Percentiles rank a stretch among this genome's conserved stretches.
Conservation (phyloP, 805 yeast genomes). For the Wickerhamiella dianesei region DNA sequence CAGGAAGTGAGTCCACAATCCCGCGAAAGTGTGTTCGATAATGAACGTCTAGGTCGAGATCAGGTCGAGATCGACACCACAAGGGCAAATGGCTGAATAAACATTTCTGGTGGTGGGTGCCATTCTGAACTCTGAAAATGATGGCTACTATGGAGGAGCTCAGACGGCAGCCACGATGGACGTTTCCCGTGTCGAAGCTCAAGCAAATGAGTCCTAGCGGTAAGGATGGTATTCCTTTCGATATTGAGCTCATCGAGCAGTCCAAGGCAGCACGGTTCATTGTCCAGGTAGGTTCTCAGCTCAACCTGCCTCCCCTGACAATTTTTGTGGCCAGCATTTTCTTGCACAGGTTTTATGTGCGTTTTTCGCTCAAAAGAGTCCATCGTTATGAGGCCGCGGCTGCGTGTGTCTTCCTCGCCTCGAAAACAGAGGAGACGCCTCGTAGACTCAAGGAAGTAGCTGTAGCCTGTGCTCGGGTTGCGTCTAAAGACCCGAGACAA, state of each 20-base stretch:
- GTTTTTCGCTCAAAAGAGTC: slow-evolving; percentile 29
- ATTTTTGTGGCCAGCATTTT: slow-evolving; percentile 35
- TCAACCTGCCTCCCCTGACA: slow-evolving; percentile 36
- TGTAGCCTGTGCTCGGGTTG: slow-evolving; percentile 35
- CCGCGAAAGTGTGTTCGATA: too few relatives aligned
- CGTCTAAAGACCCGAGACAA: slow-evolving; percentile 30
- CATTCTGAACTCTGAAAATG: background rate
- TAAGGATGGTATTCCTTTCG: slow-evolving; percentile 24
- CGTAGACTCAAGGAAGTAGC: slow-evolving; percentile 37
- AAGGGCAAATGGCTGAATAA: too few relatives aligned
- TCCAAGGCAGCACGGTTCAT: slow-evolving; percentile 38
- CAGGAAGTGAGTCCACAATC: too few relatives aligned
- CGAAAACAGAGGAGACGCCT: slow-evolving; percentile 41
- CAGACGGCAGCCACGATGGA: slow-evolving; percentile 18
- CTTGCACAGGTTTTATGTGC: slow-evolving; percentile 41
- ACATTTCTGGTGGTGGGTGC: too few relatives aligned
- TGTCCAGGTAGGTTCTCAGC: slow-evolving; percentile 31
- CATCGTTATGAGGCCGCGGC: slow-evolving; percentile 42
- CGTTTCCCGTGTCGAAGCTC: slow-evolving; percentile 16
- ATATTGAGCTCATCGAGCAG: slow-evolving; percentile 32
- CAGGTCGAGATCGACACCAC: too few relatives aligned
- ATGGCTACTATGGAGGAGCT: slow-evolving; percentile 16
- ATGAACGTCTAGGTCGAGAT: too few relatives aligned
- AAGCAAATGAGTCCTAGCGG: slow-evolving; percentile 19
- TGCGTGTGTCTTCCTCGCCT: slow-evolving; percentile 37